A percentile compares a stretch with the other conserved stretches of the same genome.
These are phyloP conservation scores for Russula sp. DNA, from an alignment of 768 basidiomycete genomes.

Conservation along the genomic window DNA sequence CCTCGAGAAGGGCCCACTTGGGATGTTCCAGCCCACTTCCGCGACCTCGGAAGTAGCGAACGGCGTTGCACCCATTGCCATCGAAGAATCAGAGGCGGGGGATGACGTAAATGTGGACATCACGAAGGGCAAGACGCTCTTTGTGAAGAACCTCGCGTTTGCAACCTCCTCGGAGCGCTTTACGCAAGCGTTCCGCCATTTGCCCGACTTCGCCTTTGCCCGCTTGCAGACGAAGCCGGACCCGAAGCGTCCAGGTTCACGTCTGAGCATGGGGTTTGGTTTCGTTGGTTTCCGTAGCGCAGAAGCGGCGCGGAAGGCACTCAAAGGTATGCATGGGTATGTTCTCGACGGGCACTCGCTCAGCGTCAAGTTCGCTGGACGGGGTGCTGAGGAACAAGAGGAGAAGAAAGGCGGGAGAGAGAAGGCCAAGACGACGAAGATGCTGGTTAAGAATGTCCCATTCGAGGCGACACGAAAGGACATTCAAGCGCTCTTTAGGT, in stretches of 20 bases:
- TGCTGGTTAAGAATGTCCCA: slow-evolving; percentile 97
- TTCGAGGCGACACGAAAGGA: slow-evolving; percentile 97
- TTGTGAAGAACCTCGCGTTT: slow-evolving; percentile 95
- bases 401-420: slow-evolving; percentile 40
- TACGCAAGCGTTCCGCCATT: slow-evolving; percentile 60
- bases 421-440: slow-evolving; percentile 72
- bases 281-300: slow-evolving; percentile 85
- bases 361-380: slow-evolving; percentile 81
- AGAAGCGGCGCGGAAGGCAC: slow-evolving; percentile 69
- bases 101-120: slow-evolving; percentile 44
- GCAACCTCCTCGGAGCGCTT: slow-evolving; percentile 79
- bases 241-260: slow-evolving; percentile 59
- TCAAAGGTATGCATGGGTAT: slow-evolving; percentile 76
- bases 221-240: slow-evolving; percentile 90
- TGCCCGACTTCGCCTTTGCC: slow-evolving; percentile 82
- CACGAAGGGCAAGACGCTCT: slow-evolving; percentile 78
- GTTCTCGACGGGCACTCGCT: slow-evolving; percentile 85
- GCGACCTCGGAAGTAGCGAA: slow-evolving; percentile 18
- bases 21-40: slow-evolving; percentile 59
- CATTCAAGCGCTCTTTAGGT: slow-evolving; percentile 86
- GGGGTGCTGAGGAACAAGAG: slow-evolving; percentile 63
- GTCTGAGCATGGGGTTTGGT: slow-evolving; percentile 93
- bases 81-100: slow-evolving; percentile 39
- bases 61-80: slow-evolving; percentile 30
- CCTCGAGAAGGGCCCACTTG: slow-evolving; percentile 86